Percentiles rank a stretch among this genome's conserved stretches.
Evolutionary conservation across 768 basidiomycete genomes (phyloP).

Genomic region (Lactifluus hygrophoroides): DNA sequence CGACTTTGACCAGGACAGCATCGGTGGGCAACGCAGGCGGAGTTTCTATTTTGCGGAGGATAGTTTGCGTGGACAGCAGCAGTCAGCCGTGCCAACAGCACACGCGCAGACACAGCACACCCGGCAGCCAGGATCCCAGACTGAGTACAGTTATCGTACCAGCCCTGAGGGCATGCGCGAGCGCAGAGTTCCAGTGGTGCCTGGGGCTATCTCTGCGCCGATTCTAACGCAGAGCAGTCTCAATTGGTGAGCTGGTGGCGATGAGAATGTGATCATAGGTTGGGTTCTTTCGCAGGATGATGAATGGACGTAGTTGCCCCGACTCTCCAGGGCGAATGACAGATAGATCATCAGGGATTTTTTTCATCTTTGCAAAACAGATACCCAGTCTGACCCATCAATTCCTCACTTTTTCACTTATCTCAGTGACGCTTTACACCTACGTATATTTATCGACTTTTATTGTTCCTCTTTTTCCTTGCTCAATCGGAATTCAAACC

Average conservation of each 20-base stretch:
- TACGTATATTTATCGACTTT: not conserved
- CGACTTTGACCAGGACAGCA: constrained; percentile 68
- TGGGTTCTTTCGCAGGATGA: not conserved
- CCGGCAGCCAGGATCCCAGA: constrained; percentile 24
- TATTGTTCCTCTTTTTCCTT: not conserved
- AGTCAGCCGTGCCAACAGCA: not conserved
- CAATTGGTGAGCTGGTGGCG: constrained; percentile 55
- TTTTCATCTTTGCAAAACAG: not conserved
- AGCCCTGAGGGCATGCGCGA: constrained; percentile 39
- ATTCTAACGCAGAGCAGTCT: constrained; percentile 74
- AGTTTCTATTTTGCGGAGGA: constrained; percentile 89
- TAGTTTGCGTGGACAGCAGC: constrained; percentile 39
- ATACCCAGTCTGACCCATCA: not conserved
- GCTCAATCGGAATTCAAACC: not conserved
- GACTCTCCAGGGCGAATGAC: not conserved
- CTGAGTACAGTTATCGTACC: constrained; percentile 29
- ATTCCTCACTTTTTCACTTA: not conserved
- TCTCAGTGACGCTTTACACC: not conserved
- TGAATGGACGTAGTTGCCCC: not conserved
- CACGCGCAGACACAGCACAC: constrained; percentile 37
- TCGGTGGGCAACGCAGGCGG: constrained; percentile 62
- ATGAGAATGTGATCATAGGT: not conserved
- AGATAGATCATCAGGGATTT: not conserved
- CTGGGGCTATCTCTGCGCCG: constrained; percentile 65
- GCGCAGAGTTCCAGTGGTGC: constrained; percentile 44